Evolutionary conservation across 2,329 filamentous ascomycete species (phyloP).

Genomic region (Trichophaea hybrida): DNA sequence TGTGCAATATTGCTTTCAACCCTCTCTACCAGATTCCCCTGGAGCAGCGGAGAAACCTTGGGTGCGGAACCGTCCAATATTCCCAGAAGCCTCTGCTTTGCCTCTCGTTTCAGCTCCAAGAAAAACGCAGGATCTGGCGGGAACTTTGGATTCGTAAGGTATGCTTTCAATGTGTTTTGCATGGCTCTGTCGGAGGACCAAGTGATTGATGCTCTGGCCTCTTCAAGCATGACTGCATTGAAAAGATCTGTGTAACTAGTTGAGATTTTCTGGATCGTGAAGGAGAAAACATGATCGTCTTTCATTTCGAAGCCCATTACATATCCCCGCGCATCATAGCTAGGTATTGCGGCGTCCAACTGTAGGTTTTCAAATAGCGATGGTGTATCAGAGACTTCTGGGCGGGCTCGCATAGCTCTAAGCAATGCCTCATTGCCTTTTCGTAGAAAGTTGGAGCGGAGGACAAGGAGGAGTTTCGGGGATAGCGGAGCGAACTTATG

Average conservation of each 20-base stretch:
- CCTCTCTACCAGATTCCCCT: neutral
- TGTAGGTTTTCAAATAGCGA: slow-evolving; percentile 2
- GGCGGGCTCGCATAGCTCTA: neutral
- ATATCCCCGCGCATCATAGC: neutral
- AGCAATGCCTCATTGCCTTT: neutral
- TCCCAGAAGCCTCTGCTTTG: neutral
- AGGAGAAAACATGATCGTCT: slow-evolving; percentile 8
- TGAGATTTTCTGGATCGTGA: slow-evolving; percentile 3
- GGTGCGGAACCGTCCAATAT: neutral
- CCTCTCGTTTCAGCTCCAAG: neutral
- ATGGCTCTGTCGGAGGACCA: slow-evolving; percentile 2
- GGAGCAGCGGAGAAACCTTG: neutral
- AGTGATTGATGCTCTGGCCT: neutral
- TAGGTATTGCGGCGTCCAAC: neutral
- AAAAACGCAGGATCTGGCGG: neutral
- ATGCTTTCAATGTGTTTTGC: slow-evolving; percentile 3
- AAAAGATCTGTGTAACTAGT: neutral
- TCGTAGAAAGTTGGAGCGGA: slow-evolving; percentile 6
- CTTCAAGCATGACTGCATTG: slow-evolving; percentile 5
- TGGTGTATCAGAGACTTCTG: neutral
- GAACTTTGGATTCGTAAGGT: neutral
- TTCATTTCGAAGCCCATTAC: neutral
- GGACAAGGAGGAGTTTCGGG: slow-evolving; percentile 8
- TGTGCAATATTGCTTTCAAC: neutral
- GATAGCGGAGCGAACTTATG: slow-evolving; percentile 8